A percentile compares a stretch with the other conserved stretches of the same genome.
Evolutionary conservation across 225 moss, liverwort and hornwort species (phyloP).

Genomic region (Marchantia polymorpha): DNA sequence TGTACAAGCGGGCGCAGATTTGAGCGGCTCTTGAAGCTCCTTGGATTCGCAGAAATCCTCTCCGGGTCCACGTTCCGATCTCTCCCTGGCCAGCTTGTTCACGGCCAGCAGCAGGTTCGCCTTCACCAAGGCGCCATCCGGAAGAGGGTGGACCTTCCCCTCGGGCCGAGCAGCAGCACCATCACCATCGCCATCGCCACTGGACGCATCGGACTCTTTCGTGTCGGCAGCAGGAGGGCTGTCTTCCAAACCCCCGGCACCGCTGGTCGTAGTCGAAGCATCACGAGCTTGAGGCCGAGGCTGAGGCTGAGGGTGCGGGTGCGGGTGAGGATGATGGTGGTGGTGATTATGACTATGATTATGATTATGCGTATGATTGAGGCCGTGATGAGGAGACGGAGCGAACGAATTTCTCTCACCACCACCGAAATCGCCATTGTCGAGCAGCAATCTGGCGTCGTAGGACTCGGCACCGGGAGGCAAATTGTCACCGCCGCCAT

Average conservation of each 20-base stretch:
- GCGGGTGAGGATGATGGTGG: neutral
- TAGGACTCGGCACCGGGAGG: constrained; percentile 24
- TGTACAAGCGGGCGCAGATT: constrained; percentile 7
- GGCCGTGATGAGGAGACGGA: constrained; percentile 5
- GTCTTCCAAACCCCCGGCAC: constrained; percentile 16
- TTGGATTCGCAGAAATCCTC: constrained; percentile 10
- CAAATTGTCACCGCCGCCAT: constrained; percentile 20
- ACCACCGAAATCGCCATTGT: constrained; percentile 20
- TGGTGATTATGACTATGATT: too few species aligned
- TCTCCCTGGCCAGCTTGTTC: constrained; percentile 15
- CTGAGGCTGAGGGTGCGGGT: constrained; percentile 6
- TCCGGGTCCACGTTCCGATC: neutral
- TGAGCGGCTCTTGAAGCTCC: neutral
- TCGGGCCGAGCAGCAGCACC: constrained; percentile 26
- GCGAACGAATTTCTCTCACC: constrained; percentile 18
- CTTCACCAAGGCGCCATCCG: constrained; percentile 20
- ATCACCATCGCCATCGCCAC: constrained; percentile 16
- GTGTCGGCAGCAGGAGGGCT: constrained; percentile 19
- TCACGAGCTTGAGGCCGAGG: constrained; percentile 2
- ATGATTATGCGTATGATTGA: too few species aligned
- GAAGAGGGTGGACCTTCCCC: constrained; percentile 25
- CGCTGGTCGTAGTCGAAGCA: constrained; percentile 13
- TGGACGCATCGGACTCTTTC: neutral
- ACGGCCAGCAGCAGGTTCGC: constrained; percentile 4
- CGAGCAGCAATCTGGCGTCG: constrained; percentile 26